A percentile compares a stretch with the other conserved stretches of the same genome.
Evolutionary conservation across 225 moss, liverwort and hornwort species (phyloP).

Genomic region (Anthoceros angustus): DNA sequence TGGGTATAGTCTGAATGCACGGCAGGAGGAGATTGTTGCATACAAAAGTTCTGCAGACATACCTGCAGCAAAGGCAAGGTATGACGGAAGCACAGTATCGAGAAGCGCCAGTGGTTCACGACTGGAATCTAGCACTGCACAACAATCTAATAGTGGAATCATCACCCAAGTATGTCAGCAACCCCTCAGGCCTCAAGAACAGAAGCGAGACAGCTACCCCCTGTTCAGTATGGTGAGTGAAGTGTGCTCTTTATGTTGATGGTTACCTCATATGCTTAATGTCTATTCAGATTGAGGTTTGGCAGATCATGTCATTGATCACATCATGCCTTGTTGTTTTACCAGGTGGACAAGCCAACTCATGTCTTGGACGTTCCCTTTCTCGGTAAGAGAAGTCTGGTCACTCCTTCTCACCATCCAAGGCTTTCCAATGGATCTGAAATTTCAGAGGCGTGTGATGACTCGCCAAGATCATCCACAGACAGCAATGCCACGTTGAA

Average conservation of each 20-base stretch:
- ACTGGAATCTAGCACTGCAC: too few species aligned
- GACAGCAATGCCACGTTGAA: too few species aligned
- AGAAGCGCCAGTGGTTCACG: too few species aligned
- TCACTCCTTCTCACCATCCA: background rate
- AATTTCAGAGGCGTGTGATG: too few species aligned
- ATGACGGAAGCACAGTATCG: too few species aligned
- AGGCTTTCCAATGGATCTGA: too few species aligned
- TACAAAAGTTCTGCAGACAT: too few species aligned
- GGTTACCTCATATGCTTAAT: background rate
- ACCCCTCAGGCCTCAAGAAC: background rate
- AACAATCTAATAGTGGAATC: too few species aligned
- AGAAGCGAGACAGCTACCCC: background rate
- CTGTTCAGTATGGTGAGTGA: background rate
- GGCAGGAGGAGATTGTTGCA: too few species aligned
- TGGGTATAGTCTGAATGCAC: too few species aligned
- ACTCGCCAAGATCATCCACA: too few species aligned
- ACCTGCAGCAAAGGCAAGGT: too few species aligned
- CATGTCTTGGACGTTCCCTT: background rate
- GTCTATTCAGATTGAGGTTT: background rate
- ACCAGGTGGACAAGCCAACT: slow-evolving; percentile 2
- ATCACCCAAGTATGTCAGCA: background rate
- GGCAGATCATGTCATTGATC: background rate
- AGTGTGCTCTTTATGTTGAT: background rate
- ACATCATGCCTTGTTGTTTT: background rate
- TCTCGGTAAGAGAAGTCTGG: background rate